Conservation (phyloP, 352 stramenopile species). For the Phytophthora litchii region DNA sequence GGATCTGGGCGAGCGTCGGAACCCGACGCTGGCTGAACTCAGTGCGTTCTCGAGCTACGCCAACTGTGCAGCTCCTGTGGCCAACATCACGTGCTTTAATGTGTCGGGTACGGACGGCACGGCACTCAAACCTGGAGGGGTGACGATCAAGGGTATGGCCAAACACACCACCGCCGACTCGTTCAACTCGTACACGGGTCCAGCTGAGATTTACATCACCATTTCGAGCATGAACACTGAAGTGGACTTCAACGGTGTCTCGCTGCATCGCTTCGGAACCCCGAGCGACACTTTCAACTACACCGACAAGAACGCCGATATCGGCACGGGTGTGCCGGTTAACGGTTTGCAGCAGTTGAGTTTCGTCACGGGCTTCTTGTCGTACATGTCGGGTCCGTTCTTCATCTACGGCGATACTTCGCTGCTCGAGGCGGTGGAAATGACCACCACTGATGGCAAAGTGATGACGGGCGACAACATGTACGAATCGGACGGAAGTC, state of each 20-base stretch:
- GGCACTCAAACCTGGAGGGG: constrained; percentile 43
- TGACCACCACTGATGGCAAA: constrained; percentile 60
- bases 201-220: constrained; percentile 51
- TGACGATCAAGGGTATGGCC: constrained; percentile 53
- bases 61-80: constrained; percentile 49
- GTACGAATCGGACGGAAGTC: constrained; percentile 48
- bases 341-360: constrained; percentile 68
- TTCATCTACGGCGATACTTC: constrained; percentile 67
- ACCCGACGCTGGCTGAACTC: constrained; percentile 67
- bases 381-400: constrained; percentile 73
- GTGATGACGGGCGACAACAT: constrained; percentile 44
- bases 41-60: constrained; percentile 56
- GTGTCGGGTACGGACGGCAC: constrained; percentile 59
- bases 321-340: constrained; percentile 62
- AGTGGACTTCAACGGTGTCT: constrained; percentile 52
- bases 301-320: constrained; percentile 29
- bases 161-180: constrained; percentile 34
- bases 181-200: constrained; percentile 46
- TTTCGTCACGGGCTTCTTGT: constrained; percentile 71
- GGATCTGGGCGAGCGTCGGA: constrained; percentile 54
- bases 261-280: constrained; percentile 57
- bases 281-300: constrained; percentile 43
- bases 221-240: constrained; percentile 47
- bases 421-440: constrained; percentile 47
- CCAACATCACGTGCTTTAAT: constrained; percentile 61